Evolutionary conservation across 2,329 filamentous ascomycete genomes (phyloP), one percentile per base, ranked within the genome.

Genomic region (Scedosporium dehoogii): DNA sequence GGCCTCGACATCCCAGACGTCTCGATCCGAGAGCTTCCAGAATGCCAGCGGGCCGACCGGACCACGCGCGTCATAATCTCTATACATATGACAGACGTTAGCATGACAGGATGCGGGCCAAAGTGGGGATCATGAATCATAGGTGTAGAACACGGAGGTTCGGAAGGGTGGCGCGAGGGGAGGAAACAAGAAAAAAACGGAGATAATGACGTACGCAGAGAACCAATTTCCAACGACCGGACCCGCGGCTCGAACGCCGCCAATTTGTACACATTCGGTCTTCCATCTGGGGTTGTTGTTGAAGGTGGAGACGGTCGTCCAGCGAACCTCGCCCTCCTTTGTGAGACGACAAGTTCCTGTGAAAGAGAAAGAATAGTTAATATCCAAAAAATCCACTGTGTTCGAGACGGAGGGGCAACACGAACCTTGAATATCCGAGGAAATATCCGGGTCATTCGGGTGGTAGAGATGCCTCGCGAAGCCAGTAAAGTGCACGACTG

Each of bases 161-260:
- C n/a, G 59, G 29, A 23, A 60, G 33, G 5, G 46, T 23, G n/a
- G 33, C 9, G 33, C 33, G 33, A 10, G 33, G 33, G 16, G 27
- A 41, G 16, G 10, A 44, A 21, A 9, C 41, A 25, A 6, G 23
- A 10, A 25, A 7, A 27, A 14, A 6, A 41, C 27, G 27, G 23
- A 18, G 27, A 27, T 6, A 10, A n/a, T 9, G 27, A 69, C 76
- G 64, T 75, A 86, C 84, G 85, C 87, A 68, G 91, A 88, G 68
- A 91, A 92, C 90, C 90, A 93, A 60, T 85, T 87, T 0, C 90
- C 89, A 1, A 91, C 69, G 0, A 91, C 84, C 1, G 89, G 89
- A 6, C 88, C 79, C 6, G 81, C 84, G 5, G 86, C 87, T 58
- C 77, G 74, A 1, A 85, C 68, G 0, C 89, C 90, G 10, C 89